Percentiles rank a stretch among this genome's conserved stretches.
Evolutionary conservation across 2,329 filamentous ascomycete genomes (phyloP).

Genomic region (Penicillium sp.): DNA sequence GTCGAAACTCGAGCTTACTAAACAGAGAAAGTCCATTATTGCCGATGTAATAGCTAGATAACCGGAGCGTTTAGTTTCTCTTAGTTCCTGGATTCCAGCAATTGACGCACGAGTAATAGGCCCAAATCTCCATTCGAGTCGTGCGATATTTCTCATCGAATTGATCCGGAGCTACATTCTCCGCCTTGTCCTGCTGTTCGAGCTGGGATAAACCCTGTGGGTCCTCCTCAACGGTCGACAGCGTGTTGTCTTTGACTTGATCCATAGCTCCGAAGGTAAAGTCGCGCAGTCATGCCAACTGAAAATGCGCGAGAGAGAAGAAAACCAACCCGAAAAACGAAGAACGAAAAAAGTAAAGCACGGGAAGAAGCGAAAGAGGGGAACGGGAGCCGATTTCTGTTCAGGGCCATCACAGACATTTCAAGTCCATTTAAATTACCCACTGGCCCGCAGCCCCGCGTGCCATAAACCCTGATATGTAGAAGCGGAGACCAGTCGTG

Average conservation of each 20-base stretch:
- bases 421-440: constrained; percentile 7
- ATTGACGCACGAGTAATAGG: constrained; percentile 51
- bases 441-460: constrained; percentile 7
- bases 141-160: constrained; percentile 56
- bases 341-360: background rate
- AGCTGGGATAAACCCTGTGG: constrained; percentile 1
- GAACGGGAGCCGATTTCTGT: background rate
- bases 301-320: background rate
- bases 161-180: constrained; percentile 53
- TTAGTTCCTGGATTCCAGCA: background rate
- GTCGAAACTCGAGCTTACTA: constrained; percentile 38
- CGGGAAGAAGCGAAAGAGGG: background rate
- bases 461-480: constrained; percentile 7
- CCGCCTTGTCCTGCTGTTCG: constrained; percentile 11
- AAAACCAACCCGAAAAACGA: background rate
- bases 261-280: constrained; percentile 11
- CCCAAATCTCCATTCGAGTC: constrained; percentile 56
- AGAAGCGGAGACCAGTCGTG: constrained; percentile 13
- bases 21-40: constrained; percentile 64
- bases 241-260: constrained; percentile 11
- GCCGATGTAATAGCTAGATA: constrained; percentile 61
- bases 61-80: constrained; percentile 22
- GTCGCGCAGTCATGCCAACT: background rate
- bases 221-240: constrained; percentile 17
- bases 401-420: background rate